Conservation (phyloP, 352 stramenopile genomes). For the Pythium aristosporum region DNA sequence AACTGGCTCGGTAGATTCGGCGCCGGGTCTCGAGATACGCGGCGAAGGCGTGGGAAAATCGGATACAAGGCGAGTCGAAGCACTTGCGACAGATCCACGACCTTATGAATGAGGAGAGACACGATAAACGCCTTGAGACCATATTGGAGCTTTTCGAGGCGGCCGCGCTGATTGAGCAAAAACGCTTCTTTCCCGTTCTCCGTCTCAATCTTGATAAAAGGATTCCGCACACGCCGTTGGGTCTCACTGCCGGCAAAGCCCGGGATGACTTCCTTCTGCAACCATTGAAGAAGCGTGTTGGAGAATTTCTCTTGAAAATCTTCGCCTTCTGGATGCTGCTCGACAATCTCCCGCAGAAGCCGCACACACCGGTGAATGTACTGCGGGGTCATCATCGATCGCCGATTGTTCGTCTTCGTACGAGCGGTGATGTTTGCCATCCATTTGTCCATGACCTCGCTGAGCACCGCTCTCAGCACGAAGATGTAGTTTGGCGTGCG, state of each 20-base stretch:
- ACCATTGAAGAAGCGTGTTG: constrained; percentile 81
- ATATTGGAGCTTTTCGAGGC: constrained; percentile 82
- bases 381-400: constrained; percentile 79
- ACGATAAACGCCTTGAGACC: constrained; percentile 85
- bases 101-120: constrained; percentile 80
- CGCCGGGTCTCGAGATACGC: constrained; percentile 65
- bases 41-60: constrained; percentile 71
- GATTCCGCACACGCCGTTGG: constrained; percentile 75
- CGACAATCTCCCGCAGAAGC: constrained; percentile 79
- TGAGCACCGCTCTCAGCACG: constrained; percentile 79
- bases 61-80: constrained; percentile 81
- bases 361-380: constrained; percentile 85
- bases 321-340: constrained; percentile 81
- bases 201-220: constrained; percentile 72
- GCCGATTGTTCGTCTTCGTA: constrained; percentile 67
- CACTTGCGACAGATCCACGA: constrained; percentile 82
- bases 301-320: constrained; percentile 85
- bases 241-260: constrained; percentile 78
- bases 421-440: constrained; percentile 71
- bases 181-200: constrained; percentile 85
- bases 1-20: constrained; percentile 80
- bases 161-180: constrained; percentile 77
- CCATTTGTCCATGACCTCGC: constrained; percentile 89
- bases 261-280: constrained; percentile 84
- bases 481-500: constrained; percentile 86